Evolutionary conservation across 306 rosid genomes (phyloP), one percentile per base, ranked within the genome.

Genomic region (Sindora glabra): DNA sequence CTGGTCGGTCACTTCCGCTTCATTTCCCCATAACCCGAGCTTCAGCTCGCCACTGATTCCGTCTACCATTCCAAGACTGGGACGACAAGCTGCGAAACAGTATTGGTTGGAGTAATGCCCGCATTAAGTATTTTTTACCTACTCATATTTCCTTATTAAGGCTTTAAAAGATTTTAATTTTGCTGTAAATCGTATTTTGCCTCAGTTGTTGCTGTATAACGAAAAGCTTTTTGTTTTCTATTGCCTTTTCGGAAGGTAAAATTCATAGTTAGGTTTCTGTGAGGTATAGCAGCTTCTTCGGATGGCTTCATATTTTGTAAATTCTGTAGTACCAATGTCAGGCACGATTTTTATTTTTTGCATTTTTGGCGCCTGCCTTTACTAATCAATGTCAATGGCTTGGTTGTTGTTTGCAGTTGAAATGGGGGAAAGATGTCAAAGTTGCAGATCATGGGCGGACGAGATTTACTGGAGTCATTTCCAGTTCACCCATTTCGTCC

Each of bases 391-490:
- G n/a, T 15, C 14, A n/a, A n/a, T 33, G 27, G 8, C 22, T 45
- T 3, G 17, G 24, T 6, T 6, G 38, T 6, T 9, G 38, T 32
- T 26, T 25, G 59, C 8, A 29, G 5, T 15, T n/a, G 37, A 33
- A 64, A 81, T 78, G 87, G 81, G 41, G 26, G 58, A 68, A 38
- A 19, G 32, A 16, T 52, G 71, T 26, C 1, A 26, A 32, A 70
- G 49, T 12, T 63, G 73, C 66, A 51, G 74, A 67, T 74, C 83
- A 2, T 79, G 75, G 95, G 82, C 29, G 1, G 82, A 87, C 19
- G 82, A 83, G 18, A 72, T 83, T 37, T 81, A 87, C 64, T 81
- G 90, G 90, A 48, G 57, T 57, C 90, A 73, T 77, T 83, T 87
- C 16, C 82, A 79, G 30, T 59, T 71, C 57, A 40, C 33, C 27